Evolutionary conservation across 2,329 filamentous ascomycete genomes (phyloP), one percentile per base, ranked within the genome.

Genomic region (Didymella segeticola): DNA sequence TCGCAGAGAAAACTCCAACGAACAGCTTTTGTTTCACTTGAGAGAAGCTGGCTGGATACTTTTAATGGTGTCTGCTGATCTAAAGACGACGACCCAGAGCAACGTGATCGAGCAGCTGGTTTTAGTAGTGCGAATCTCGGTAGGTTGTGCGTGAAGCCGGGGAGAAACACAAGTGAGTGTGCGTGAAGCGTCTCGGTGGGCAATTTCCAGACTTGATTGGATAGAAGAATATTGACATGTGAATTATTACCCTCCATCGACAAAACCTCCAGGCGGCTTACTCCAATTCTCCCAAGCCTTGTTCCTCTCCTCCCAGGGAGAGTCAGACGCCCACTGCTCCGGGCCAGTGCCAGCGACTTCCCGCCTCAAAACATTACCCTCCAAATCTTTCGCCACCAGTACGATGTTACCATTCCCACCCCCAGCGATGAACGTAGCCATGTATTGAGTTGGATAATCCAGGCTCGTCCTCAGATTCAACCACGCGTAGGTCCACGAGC

Each of bases 241-340:
- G 2, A 11, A 5, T 6, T 37, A n/a, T 22, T 5, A 4, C 5
- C 12, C 19, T 23, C 34, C 7, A 20, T 10, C 34, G 5, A 9
- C 7, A 4, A n/a, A 23, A 3, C n/a, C n/a, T 2, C 20, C 19
- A 22, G 34, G 34, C 17, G 20, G 15, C 34, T 22, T 37, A 6
- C 50, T 43, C 37, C 47, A 20, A 19, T 31, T 43, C 29, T 47
- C 38, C 50, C 50, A 53, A 4, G 43, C 26, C 1, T 53, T 41
- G 15, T 39, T 45, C 4, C 19, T 7, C 15, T 23, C 20, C 17
- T 36, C 10, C 12, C 19, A 22, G 4, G 6, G 33, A 9, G 12
- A 15, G 5, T 15, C 38, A n/a, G 15, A n/a, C n/a, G n/a, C n/a
- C n/a, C n/a, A n/a, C 15, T 23, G 27, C 17, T 36, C 10, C 12